Conservation (phyloP, 176 grass and related monocot genomes). For the Thinopyrum elongatum region DNA sequence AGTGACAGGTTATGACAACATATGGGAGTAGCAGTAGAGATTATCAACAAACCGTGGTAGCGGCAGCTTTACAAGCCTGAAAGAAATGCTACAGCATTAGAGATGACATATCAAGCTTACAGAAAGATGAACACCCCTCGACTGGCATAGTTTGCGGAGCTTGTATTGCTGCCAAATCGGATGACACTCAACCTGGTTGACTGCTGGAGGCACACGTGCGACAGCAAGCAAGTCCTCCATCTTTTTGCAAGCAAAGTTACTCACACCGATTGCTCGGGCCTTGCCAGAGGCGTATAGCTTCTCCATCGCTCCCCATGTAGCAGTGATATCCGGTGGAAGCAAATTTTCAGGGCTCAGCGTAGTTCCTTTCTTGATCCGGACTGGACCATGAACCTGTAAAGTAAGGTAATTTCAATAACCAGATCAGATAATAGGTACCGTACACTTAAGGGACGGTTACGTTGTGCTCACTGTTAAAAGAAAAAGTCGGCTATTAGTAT, state of each 20-base stretch:
- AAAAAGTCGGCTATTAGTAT: neutral
- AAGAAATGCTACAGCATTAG: neutral
- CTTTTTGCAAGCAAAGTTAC: slow-evolving; percentile 59
- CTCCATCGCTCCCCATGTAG: slow-evolving; percentile 62
- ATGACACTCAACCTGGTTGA: slow-evolving; percentile 63
- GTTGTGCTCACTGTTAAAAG: neutral
- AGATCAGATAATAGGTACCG: neutral
- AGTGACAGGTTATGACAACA: neutral
- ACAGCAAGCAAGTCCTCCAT: slow-evolving; percentile 42
- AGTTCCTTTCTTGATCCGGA: slow-evolving; percentile 38
- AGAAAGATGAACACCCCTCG: slow-evolving; percentile 51
- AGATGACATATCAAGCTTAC: slow-evolving; percentile 30
- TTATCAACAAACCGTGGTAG: neutral
- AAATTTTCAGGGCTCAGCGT: slow-evolving; percentile 34
- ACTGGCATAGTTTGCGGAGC: slow-evolving; percentile 44
- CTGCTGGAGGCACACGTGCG: slow-evolving; percentile 49
- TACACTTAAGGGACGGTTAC: neutral
- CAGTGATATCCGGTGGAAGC: slow-evolving; percentile 37
- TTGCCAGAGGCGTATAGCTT: slow-evolving; percentile 45
- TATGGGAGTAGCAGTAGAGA: neutral
- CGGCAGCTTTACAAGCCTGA: neutral
- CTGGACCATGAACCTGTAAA: slow-evolving; percentile 45
- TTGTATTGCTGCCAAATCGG: slow-evolving; percentile 47
- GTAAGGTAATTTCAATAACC: neutral
- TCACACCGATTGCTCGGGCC: slow-evolving; percentile 52